Conservation (phyloP, 2,329 filamentous ascomycete species). For the Pseudogymnoascus sp. region DNA sequence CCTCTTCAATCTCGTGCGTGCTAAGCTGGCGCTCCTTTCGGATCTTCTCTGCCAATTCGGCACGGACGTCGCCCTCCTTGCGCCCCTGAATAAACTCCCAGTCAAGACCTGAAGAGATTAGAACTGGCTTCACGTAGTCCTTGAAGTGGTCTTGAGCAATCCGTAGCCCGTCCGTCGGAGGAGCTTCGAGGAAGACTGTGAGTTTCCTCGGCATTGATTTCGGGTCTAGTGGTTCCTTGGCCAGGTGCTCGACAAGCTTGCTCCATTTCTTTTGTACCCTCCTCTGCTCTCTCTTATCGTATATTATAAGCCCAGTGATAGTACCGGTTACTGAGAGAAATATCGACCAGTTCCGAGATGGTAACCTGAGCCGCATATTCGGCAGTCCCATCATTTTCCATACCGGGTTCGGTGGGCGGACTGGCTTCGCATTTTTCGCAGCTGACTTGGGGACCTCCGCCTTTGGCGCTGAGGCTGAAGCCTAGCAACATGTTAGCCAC, state of each 20-base stretch:
- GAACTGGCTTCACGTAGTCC: slow-evolving; percentile 88
- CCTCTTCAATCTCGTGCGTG: slow-evolving; percentile 31
- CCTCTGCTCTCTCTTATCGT: slow-evolving; percentile 87
- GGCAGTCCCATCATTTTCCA: slow-evolving; percentile 78
- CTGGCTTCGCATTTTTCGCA: slow-evolving; percentile 33
- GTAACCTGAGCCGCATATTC: slow-evolving; percentile 71
- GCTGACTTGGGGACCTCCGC: slow-evolving; percentile 26
- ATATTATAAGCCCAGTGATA: slow-evolving; percentile 72
- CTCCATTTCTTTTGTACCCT: slow-evolving; percentile 80
- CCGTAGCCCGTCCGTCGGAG: slow-evolving; percentile 77
- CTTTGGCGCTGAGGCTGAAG: slow-evolving; percentile 28
- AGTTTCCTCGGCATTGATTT: slow-evolving; percentile 73
- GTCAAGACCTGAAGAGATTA: slow-evolving; percentile 83
- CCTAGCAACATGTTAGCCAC: slow-evolving; percentile 12
- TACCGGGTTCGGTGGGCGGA: slow-evolving; percentile 55
- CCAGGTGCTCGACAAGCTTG: slow-evolving; percentile 73
- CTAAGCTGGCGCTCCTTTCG: slow-evolving; percentile 52
- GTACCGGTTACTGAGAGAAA: slow-evolving; percentile 74
- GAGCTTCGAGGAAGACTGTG: slow-evolving; percentile 76
- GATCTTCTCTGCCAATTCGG: slow-evolving; percentile 78
- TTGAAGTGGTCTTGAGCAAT: slow-evolving; percentile 89
- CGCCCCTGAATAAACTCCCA: slow-evolving; percentile 94
- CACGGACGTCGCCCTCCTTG: slow-evolving; percentile 85
- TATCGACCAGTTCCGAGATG: slow-evolving; percentile 96
- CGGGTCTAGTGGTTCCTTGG: slow-evolving; percentile 62